These are phyloP conservation scores for Pichia kluyveri DNA, from an alignment of 805 yeast species.

Conservation along the genomic window DNA sequence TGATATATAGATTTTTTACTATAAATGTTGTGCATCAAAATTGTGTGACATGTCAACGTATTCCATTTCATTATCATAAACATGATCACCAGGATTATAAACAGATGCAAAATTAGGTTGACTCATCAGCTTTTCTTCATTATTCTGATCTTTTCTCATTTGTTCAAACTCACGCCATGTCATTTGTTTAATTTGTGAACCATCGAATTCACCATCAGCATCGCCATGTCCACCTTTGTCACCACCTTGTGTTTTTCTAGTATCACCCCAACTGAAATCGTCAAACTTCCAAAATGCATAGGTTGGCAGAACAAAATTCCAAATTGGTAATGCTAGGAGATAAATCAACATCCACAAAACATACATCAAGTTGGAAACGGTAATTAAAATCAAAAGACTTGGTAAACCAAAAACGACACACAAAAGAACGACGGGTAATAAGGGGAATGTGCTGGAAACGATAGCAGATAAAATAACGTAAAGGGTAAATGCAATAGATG, in stretches of 20 bases:
- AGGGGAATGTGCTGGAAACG: conserved; percentile 66
- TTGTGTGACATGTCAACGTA: conserved; percentile 10
- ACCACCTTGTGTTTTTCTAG: conserved; percentile 68
- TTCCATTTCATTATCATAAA: conserved; percentile 7
- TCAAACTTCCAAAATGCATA: conserved; percentile 94
- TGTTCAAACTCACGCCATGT: conserved; percentile 92
- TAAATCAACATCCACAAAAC: conserved; percentile 74
- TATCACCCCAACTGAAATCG: conserved; percentile 95
- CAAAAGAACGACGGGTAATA: conserved; percentile 65
- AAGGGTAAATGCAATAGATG: conserved; percentile 74
- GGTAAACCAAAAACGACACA: conserved; percentile 80
- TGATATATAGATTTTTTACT: too few relatives aligned
- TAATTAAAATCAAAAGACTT: conserved; percentile 68
- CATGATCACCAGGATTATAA: conserved; percentile 17
- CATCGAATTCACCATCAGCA: conserved; percentile 77
- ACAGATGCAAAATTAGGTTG: conserved; percentile 17
- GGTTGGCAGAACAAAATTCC: conserved; percentile 83
- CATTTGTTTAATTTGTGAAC: conserved; percentile 83
- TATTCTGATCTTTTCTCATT: conserved; percentile 31
- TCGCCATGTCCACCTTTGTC: conserved; percentile 64
- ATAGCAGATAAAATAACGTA: conserved; percentile 70
- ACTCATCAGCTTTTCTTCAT: conserved; percentile 1
- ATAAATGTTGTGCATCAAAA: neutral
- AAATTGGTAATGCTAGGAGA: conserved; percentile 75
- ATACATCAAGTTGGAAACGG: conserved; percentile 67